These are phyloP conservation scores for Carallia pectinifolia DNA, from an alignment of 345 rosid genomes.

Conservation along the genomic window DNA sequence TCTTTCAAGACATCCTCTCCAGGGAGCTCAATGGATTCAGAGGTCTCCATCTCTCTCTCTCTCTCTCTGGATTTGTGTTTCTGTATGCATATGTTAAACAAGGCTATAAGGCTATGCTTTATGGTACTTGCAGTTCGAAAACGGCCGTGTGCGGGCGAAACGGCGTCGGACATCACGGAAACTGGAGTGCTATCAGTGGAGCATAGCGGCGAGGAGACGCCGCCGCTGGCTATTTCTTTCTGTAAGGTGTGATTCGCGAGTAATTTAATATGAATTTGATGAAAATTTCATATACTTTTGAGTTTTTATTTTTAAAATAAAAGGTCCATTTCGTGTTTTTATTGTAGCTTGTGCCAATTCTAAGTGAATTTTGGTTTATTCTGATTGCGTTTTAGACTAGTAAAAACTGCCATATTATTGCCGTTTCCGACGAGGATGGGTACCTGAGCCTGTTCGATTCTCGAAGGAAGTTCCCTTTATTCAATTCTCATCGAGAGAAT, in stretches of 20 bases:
- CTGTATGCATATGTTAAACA: not conserved
- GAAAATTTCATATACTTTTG: not conserved
- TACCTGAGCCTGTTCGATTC: slow-evolving; percentile 68
- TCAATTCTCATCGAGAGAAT: slow-evolving; percentile 47
- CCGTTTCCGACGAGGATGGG: slow-evolving; percentile 83
- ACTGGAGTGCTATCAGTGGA: slow-evolving; percentile 49
- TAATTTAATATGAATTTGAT: too few species aligned
- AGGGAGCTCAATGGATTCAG: slow-evolving; percentile 74
- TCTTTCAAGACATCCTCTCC: slow-evolving; percentile 58
- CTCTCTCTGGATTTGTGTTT: not conserved
- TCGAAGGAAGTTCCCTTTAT: slow-evolving; percentile 40
- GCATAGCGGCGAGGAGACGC: too few species aligned
- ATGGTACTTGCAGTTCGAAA: slow-evolving; percentile 43
- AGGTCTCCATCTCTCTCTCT: slow-evolving; percentile 38
- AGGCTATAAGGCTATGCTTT: not conserved
- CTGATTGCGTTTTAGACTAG: slow-evolving; percentile 40
- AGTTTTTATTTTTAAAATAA: not conserved
- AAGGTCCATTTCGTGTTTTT: not conserved
- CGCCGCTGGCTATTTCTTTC: too few species aligned
- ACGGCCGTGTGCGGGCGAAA: slow-evolving; percentile 44
- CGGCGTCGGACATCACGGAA: slow-evolving; percentile 39
- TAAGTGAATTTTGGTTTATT: not conserved
- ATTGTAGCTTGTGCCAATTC: not conserved
- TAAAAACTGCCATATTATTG: slow-evolving; percentile 50
- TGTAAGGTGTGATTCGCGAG: too few species aligned